Conservation (phyloP, 2,329 filamentous ascomycete genomes). For the Diplodia sapinea region DNA sequence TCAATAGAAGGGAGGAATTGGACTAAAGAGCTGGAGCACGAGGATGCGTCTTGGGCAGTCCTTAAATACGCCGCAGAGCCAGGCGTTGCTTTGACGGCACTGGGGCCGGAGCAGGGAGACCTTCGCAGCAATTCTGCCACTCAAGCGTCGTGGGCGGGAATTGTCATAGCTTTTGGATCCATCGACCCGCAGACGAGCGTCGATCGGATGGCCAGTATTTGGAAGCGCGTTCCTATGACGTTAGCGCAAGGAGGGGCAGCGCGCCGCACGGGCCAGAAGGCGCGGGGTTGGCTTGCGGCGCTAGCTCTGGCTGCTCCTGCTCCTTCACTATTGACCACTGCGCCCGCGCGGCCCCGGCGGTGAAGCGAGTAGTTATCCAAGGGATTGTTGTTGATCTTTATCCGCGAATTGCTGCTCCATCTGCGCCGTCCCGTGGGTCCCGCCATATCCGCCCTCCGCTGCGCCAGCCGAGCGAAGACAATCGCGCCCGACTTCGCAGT, state of each 20-base stretch:
- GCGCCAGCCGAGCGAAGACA: not conserved
- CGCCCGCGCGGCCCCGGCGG: not conserved
- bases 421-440: too few relatives aligned
- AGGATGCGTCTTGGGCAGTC: not conserved
- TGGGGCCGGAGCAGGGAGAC: not conserved
- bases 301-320: not conserved
- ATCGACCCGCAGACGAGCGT: slow-evolving; percentile 12
- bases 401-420: not conserved
- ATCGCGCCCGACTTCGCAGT: not conserved
- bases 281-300: slow-evolving; percentile 18
- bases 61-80: slow-evolving; percentile 7
- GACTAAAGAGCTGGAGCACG: not conserved
- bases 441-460: not conserved
- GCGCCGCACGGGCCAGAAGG: slow-evolving; percentile 12
- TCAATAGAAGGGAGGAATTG: not conserved
- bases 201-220: slow-evolving; percentile 3
- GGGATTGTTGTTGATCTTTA: too few relatives aligned
- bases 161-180: slow-evolving; percentile 7
- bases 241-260: slow-evolving; percentile 19
- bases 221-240: slow-evolving; percentile 17
- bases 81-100: not conserved
- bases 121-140: not conserved
- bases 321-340: not conserved
- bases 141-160: too few relatives aligned
- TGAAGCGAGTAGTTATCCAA: not conserved